Evolutionary conservation across 176 grass and related monocot genomes (phyloP).

Genomic region (Eleusine coracana): DNA sequence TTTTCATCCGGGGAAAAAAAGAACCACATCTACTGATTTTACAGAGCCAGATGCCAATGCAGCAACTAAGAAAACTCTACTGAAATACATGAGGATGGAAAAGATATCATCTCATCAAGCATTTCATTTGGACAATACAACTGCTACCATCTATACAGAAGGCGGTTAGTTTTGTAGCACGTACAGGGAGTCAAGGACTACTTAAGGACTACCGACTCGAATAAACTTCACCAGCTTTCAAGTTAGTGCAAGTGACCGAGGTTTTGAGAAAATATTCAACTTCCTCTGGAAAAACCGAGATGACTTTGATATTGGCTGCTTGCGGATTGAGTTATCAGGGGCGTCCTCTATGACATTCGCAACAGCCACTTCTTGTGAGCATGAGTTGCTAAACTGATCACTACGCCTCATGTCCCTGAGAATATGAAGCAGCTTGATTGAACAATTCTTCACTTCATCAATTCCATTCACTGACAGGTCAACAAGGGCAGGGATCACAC

Average conservation of each 20-base stretch:
- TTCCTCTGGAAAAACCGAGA: constrained; percentile 72
- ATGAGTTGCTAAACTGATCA: constrained; percentile 52
- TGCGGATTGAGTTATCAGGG: constrained; percentile 36
- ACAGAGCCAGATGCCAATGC: background rate
- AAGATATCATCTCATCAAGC: constrained; percentile 63
- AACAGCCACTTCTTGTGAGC: constrained; percentile 43
- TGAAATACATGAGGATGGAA: constrained; percentile 72
- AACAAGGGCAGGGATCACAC: constrained; percentile 88
- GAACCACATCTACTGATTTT: constrained; percentile 19
- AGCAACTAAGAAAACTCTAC: constrained; percentile 35
- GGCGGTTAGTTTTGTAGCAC: constrained; percentile 51
- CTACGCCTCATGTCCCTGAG: constrained; percentile 69
- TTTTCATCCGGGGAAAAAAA: background rate
- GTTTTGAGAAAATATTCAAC: constrained; percentile 72
- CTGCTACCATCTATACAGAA: constrained; percentile 39
- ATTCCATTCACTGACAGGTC: constrained; percentile 81
- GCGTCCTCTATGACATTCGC: constrained; percentile 32
- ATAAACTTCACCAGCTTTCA: constrained; percentile 28
- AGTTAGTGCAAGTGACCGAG: constrained; percentile 43
- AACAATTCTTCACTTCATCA: constrained; percentile 56
- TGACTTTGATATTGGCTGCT: constrained; percentile 50
- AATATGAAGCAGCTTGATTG: constrained; percentile 72
- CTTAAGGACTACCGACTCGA: constrained; percentile 10
- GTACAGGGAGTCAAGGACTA: constrained; percentile 42
- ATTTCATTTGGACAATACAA: constrained; percentile 53